Evolutionary conservation across 1,284 basidiomycete species (phyloP).

Genomic region (Sutorius eximius): DNA sequence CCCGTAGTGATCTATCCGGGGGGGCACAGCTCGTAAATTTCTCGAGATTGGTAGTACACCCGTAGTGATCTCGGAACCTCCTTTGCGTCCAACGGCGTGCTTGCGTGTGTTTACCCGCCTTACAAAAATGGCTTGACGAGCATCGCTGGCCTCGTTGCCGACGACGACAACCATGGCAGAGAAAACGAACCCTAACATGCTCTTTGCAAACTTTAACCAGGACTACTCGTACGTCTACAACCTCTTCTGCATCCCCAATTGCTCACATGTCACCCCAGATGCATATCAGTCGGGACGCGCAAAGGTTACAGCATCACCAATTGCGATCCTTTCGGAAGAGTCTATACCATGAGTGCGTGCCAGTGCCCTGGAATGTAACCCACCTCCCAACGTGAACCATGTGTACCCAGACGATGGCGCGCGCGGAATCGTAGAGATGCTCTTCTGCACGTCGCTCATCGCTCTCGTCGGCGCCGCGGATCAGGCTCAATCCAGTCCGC

Average conservation of each 20-base stretch:
- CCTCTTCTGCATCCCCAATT: neutral
- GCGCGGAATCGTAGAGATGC: conserved; percentile 96
- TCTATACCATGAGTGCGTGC: conserved; percentile 88
- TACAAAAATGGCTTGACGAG: conserved; percentile 11
- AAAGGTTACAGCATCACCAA: conserved; percentile 97
- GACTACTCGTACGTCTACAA: conserved; percentile 69
- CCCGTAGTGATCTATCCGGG: too few relatives aligned
- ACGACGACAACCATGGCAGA: conserved; percentile 31
- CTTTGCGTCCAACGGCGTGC: too few relatives aligned
- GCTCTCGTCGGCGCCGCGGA: conserved; percentile 95
- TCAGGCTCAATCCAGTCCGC: conserved; percentile 81
- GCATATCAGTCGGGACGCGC: conserved; percentile 91
- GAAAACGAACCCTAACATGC: conserved; percentile 50
- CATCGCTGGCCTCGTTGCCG: neutral
- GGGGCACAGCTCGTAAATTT: too few relatives aligned
- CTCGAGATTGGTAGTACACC: too few relatives aligned
- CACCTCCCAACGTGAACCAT: neutral
- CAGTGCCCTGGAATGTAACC: neutral
- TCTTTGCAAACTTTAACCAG: conserved; percentile 88
- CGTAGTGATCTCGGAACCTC: too few relatives aligned
- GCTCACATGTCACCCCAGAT: conserved; percentile 47
- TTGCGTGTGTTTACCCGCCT: conserved; percentile 19
- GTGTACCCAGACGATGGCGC: conserved; percentile 77
- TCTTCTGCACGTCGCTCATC: conserved; percentile 97
- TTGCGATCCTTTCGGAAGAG: conserved; percentile 95